Conservation (phyloP, 164 flowering plant species). For the Vitis riparia region DNA sequence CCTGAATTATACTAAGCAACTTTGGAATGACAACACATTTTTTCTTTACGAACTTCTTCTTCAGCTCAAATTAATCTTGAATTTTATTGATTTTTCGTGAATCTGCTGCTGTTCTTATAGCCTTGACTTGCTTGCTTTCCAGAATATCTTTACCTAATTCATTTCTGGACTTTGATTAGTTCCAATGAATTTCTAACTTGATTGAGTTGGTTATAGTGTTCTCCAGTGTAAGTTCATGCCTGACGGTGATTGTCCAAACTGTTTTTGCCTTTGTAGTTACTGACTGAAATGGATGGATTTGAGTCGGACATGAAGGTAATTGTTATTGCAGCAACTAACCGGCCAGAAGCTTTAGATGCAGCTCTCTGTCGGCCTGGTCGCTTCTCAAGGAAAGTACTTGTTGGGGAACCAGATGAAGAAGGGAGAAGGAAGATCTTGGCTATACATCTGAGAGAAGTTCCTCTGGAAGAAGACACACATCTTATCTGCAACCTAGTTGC, state of each 20-base stretch:
- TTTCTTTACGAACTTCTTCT: neutral
- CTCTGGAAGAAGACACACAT: slow-evolving; percentile 73
- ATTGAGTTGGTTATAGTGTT: neutral
- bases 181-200: neutral
- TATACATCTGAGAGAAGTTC: slow-evolving; percentile 85
- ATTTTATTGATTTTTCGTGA: too few species aligned
- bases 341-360: slow-evolving; percentile 93
- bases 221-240: neutral
- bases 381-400: slow-evolving; percentile 90
- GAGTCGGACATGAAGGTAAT: slow-evolving; percentile 85
- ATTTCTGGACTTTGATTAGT: neutral
- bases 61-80: too few species aligned
- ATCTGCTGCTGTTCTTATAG: neutral
- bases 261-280: slow-evolving; percentile 53
- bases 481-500: slow-evolving; percentile 81
- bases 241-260: neutral
- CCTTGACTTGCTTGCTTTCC: neutral
- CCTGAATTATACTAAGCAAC: neutral
- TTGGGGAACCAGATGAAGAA: slow-evolving; percentile 90
- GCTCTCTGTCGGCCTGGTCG: slow-evolving; percentile 98
- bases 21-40: slow-evolving; percentile 1
- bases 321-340: slow-evolving; percentile 92
- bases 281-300: slow-evolving; percentile 99
- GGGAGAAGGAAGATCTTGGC: slow-evolving; percentile 88
- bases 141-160: neutral